phyloP scores from a whole-genome alignment of 805 yeast species.

The Saccharomycopsis javanensis region DNA sequence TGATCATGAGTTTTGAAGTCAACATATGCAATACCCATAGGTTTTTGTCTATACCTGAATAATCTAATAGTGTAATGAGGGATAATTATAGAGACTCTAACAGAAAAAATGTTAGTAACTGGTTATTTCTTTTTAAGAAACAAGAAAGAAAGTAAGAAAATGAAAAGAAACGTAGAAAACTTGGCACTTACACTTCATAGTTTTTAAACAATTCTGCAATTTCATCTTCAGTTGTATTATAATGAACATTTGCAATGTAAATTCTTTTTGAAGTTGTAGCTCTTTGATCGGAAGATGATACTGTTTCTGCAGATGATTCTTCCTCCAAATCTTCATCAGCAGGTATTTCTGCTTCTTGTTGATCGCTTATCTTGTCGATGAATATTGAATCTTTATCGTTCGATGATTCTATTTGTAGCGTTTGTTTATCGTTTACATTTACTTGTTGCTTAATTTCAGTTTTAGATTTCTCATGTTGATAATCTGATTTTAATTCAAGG shows the following conservation, averaged over 20 bases:
- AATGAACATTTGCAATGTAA: conserved; percentile 55
- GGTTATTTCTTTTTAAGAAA: too few species aligned
- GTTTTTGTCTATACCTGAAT: conserved; percentile 31
- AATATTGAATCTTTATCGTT: background rate
- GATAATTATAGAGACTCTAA: conserved; percentile 34
- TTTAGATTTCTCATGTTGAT: too few species aligned
- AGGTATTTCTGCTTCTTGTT: background rate
- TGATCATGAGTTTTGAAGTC: conserved; percentile 68
- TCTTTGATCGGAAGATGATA: background rate
- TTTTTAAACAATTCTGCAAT: conserved; percentile 41
- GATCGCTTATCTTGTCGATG: background rate
- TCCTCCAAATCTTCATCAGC: background rate
- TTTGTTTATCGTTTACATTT: background rate
- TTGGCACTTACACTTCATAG: conserved; percentile 30
- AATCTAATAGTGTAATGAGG: conserved; percentile 47
- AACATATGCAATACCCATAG: conserved; percentile 61
- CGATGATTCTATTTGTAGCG: too few species aligned
- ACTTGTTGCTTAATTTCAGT: background rate
- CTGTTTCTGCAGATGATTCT: background rate
- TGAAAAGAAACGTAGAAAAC: background rate
- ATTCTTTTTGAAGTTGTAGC: conserved; percentile 31
- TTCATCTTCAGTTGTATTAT: conserved; percentile 49
- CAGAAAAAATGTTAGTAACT: background rate
- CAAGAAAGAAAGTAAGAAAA: background rate
- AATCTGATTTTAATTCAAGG: too few species aligned